phyloP scores from a whole-genome alignment of 495 filamentous ascomycete genomes.

The Aspergillus carlsbadensis region DNA sequence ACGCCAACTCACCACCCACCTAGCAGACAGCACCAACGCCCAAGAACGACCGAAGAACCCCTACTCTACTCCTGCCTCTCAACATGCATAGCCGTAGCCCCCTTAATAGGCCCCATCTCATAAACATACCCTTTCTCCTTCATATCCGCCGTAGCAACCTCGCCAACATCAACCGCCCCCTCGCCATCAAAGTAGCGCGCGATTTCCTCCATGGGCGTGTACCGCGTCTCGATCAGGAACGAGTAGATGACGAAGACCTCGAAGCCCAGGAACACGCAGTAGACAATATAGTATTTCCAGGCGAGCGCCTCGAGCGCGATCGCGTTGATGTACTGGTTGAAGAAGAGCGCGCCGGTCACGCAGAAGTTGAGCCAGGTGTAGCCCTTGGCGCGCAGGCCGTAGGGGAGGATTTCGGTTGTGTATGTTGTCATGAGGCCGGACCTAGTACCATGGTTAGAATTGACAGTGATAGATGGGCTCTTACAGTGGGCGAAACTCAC shows the following conservation, averaged over 20 bases:
- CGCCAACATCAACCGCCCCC: not conserved
- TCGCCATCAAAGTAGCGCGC: slow-evolving; percentile 5
- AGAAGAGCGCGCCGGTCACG: not conserved
- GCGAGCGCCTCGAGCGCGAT: not conserved
- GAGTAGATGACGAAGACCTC: slow-evolving; percentile 6
- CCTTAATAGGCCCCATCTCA: not conserved
- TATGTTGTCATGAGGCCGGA: slow-evolving; percentile 3
- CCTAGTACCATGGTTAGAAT: not conserved
- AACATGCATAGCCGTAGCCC: not conserved
- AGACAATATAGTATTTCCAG: slow-evolving; percentile 1
- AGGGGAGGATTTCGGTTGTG: not conserved
- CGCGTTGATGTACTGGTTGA: slow-evolving; percentile 3
- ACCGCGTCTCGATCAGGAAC: slow-evolving; percentile 2
- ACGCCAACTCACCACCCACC: no score
- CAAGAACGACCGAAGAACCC: no score
- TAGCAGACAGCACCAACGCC: no score
- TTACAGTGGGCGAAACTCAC: not conserved
- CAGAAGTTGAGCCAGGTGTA: slow-evolving; percentile 7
- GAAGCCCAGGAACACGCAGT: slow-evolving; percentile 4
- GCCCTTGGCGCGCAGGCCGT: slow-evolving; percentile 3
- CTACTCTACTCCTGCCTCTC: not conserved
- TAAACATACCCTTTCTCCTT: not conserved
- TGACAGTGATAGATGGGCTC: no score
- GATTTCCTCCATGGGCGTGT: slow-evolving; percentile 9
- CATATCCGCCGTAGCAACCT: not conserved